phyloP scores from a whole-genome alignment of 2,329 filamentous ascomycete species.

The Hymenoscyphus occultus region DNA sequence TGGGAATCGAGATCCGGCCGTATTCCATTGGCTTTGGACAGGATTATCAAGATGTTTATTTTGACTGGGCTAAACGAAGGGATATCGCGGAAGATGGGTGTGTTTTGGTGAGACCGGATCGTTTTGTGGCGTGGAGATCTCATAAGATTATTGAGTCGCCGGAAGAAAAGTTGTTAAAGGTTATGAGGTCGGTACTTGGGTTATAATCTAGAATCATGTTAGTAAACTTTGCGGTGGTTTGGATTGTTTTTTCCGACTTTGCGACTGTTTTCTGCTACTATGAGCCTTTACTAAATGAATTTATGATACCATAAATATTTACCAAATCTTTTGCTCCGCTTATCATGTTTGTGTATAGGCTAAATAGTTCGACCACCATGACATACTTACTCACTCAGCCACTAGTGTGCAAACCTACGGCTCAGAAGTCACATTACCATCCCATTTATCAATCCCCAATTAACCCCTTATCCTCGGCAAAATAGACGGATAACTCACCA shows the following conservation, averaged over 20 bases:
- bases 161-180: conserved; percentile 17
- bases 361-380: not conserved
- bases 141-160: conserved; percentile 11
- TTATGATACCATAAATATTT: not conserved
- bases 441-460: not conserved
- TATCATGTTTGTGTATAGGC: not conserved
- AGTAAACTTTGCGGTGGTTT: not conserved
- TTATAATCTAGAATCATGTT: not conserved
- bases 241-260: too few species aligned
- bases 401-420: not conserved
- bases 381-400: not conserved
- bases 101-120: conserved; percentile 57
- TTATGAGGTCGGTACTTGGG: conserved; percentile 22
- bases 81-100: conserved; percentile 57
- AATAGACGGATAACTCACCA: not conserved
- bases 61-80: conserved; percentile 53
- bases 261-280: not conserved
- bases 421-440: not conserved
- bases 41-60: conserved; percentile 61
- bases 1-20: conserved; percentile 47
- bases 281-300: not conserved
- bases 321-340: not conserved
- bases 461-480: not conserved
- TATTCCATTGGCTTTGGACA: conserved; percentile 55
- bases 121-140: conserved; percentile 35